These are phyloP conservation scores for Alternaria triticimaculans DNA, from an alignment of 2,329 filamentous ascomycete genomes.

Conservation along the genomic window DNA sequence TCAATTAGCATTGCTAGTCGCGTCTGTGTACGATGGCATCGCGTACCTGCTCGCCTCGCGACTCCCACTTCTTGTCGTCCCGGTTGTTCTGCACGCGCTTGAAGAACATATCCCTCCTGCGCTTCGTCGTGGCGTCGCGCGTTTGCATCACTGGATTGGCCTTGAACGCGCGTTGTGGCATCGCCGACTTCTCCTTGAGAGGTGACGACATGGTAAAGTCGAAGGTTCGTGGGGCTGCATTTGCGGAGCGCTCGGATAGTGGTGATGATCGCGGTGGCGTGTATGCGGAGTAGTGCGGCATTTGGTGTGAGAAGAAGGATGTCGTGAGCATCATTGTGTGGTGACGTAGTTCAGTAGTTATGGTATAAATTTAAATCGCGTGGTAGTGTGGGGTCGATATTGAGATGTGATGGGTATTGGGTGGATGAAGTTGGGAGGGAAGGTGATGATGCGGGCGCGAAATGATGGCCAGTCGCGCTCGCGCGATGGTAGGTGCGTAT, in stretches of 20 bases:
- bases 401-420: background rate
- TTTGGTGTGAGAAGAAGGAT: constrained; percentile 30
- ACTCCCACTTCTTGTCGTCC: constrained; percentile 56
- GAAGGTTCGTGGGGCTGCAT: constrained; percentile 38
- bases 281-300: constrained; percentile 35
- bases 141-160: constrained; percentile 68
- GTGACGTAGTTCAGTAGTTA: background rate
- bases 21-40: background rate
- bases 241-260: constrained; percentile 53
- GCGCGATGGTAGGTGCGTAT: constrained; percentile 17
- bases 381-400: background rate
- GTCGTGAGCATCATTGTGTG: constrained; percentile 36
- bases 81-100: constrained; percentile 59
- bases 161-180: constrained; percentile 55
- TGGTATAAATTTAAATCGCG: background rate
- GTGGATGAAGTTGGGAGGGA: constrained; percentile 7
- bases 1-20: constrained; percentile 2
- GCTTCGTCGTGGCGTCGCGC: constrained; percentile 67
- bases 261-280: constrained; percentile 51
- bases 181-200: constrained; percentile 22
- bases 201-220: constrained; percentile 38
- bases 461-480: constrained; percentile 10
- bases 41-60: constrained; percentile 55
- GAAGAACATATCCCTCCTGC: constrained; percentile 71
- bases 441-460: constrained; percentile 11